Evolutionary conservation across 2,329 filamentous ascomycete genomes (phyloP).

Genomic region (Cytospora piceae): DNA sequence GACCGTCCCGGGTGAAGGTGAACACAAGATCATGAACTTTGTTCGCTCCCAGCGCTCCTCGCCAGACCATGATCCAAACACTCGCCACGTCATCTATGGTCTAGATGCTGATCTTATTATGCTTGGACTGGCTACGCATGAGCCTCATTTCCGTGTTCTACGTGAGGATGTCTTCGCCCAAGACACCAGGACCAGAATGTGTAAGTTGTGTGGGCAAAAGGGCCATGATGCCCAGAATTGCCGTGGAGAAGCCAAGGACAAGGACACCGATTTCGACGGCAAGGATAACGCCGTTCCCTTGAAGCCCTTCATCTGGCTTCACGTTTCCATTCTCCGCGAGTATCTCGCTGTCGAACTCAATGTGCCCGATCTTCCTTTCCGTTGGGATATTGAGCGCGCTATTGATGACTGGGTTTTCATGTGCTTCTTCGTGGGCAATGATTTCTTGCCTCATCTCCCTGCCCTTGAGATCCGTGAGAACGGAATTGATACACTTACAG

Average conservation of each 20-base stretch:
- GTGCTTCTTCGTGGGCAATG: constrained; percentile 98
- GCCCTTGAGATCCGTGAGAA: constrained; percentile 96
- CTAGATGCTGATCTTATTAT: constrained; percentile 98
- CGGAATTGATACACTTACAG: constrained; percentile 92
- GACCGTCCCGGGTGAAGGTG: constrained; percentile 94
- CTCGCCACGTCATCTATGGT: constrained; percentile 96
- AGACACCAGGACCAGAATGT: constrained; percentile 79
- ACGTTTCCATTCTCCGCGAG: constrained; percentile 88
- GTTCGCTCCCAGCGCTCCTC: constrained; percentile 90
- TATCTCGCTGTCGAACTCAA: constrained; percentile 90
- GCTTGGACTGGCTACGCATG: constrained; percentile 94
- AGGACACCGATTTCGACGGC: constrained; percentile 78
- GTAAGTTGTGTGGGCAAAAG: constrained; percentile 87
- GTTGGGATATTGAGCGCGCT: constrained; percentile 90
- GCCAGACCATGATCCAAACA: constrained; percentile 93
- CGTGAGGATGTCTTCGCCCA: constrained; percentile 97
- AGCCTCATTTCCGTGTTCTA: constrained; percentile 93
- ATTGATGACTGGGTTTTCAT: constrained; percentile 99
- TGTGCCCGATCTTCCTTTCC: constrained; percentile 80
- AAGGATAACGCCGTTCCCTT: constrained; percentile 71
- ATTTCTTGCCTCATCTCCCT: constrained; percentile 96
- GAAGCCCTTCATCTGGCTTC: constrained; percentile 98
- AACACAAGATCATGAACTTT: constrained; percentile 99
- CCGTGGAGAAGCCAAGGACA: constrained; percentile 75
- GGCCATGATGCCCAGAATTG: constrained; percentile 90